Evolutionary conservation across 1,284 basidiomycete genomes (phyloP).

Genomic region (Macrocystidia cucumis): DNA sequence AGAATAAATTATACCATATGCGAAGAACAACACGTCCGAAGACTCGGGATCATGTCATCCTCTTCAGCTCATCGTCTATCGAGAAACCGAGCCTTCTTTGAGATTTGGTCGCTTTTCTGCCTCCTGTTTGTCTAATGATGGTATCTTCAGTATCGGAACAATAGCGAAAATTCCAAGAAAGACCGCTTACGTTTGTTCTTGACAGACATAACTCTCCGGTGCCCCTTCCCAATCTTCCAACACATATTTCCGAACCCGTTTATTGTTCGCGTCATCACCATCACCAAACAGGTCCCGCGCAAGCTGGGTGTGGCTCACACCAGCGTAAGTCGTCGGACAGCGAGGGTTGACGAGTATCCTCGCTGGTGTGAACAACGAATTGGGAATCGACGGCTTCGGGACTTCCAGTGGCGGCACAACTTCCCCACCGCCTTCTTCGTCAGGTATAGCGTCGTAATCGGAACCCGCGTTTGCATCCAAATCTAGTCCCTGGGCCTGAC

Average conservation of each 20-base stretch:
- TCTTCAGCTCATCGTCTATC: constrained; percentile 63
- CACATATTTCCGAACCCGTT: constrained; percentile 58
- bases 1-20: no score
- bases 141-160: constrained; percentile 8
- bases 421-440: constrained; percentile 44
- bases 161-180: constrained; percentile 5
- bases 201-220: constrained; percentile 92
- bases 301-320: constrained; percentile 88
- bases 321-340: constrained; percentile 94
- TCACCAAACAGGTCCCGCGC: constrained; percentile 88
- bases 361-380: constrained; percentile 80
- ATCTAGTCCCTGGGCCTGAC: constrained; percentile 25
- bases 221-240: constrained; percentile 92
- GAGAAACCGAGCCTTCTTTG: constrained; percentile 85
- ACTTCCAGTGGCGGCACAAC: constrained; percentile 32
- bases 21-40: no score
- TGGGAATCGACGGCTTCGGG: constrained; percentile 65
- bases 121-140: constrained; percentile 66
- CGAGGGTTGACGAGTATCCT: constrained; percentile 90
- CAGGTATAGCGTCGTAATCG: constrained; percentile 85
- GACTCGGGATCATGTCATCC: constrained; percentile 8
- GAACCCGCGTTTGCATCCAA: constrained; percentile 78
- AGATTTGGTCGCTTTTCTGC: constrained; percentile 86
- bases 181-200: constrained; percentile 72
- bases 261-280: constrained; percentile 43